A percentile compares a stretch with the other conserved stretches of the same genome.
Evolutionary conservation across 148 eudicot genomes (phyloP).

Genomic region (Spergularia marina): DNA sequence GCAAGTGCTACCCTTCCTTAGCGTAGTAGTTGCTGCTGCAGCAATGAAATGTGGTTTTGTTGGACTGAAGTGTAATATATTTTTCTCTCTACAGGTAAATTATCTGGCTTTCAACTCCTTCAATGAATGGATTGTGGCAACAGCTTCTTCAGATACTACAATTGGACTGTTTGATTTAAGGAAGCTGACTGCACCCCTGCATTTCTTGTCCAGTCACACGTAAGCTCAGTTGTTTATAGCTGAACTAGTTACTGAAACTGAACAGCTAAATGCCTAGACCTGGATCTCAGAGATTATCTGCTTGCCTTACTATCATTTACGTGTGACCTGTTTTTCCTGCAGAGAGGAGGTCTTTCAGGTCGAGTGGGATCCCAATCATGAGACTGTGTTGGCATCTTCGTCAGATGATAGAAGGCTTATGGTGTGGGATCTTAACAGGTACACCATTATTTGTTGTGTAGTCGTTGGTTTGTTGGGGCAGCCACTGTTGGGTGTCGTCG

Average conservation of each 20-base stretch:
- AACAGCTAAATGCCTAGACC: neutral
- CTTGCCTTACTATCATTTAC: neutral
- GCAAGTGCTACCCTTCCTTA: neutral
- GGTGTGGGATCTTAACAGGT: constrained; percentile 99
- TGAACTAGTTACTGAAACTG: neutral
- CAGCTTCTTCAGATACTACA: constrained; percentile 93
- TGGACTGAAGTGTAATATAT: neutral
- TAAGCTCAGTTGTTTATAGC: constrained; percentile 30
- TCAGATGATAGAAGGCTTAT: constrained; percentile 92
- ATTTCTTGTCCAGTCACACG: constrained; percentile 73
- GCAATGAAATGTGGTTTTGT: neutral
- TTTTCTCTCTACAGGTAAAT: constrained; percentile 55
- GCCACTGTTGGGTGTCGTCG: too few relatives aligned
- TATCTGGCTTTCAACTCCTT: constrained; percentile 87
- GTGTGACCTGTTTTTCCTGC: constrained; percentile 10
- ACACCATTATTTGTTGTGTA: neutral
- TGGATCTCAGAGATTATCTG: neutral
- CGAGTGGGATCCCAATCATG: constrained; percentile 99
- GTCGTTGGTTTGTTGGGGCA: neutral
- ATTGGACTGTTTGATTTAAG: constrained; percentile 87
- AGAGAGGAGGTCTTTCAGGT: constrained; percentile 97
- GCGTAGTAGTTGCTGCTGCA: neutral
- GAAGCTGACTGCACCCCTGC: constrained; percentile 69
- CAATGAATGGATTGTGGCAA: constrained; percentile 85
- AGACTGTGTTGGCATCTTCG: constrained; percentile 85